These are phyloP conservation scores for Puya raimondii DNA, from an alignment of 176 grass and related monocot genomes.

Conservation along the genomic window DNA sequence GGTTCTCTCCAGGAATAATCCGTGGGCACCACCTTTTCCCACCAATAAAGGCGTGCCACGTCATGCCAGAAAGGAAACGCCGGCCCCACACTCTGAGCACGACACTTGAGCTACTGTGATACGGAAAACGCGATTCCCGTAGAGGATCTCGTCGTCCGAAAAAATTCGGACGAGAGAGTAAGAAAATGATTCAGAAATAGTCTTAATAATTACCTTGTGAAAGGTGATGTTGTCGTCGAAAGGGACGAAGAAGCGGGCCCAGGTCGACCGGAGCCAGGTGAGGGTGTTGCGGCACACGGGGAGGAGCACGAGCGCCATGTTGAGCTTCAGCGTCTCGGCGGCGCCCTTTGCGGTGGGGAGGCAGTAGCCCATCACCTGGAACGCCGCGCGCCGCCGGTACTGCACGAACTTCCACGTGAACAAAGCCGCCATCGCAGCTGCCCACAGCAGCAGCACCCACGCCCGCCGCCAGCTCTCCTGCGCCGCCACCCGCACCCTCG, in stretches of 20 bases:
- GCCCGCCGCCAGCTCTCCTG: conserved; percentile 82
- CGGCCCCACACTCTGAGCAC: too few species aligned
- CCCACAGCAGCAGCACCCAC: conserved; percentile 75
- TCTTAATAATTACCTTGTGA: conserved; percentile 61
- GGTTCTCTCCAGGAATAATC: too few species aligned
- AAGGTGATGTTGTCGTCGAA: conserved; percentile 99
- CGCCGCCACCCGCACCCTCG: conserved; percentile 37
- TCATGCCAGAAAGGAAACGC: too few species aligned
- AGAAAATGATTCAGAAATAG: background rate
- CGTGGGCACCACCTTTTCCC: too few species aligned
- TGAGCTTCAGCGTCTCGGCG: conserved; percentile 94
- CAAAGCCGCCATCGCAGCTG: conserved; percentile 44
- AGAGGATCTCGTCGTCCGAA: background rate
- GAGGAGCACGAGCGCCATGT: conserved; percentile 93
- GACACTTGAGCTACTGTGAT: too few species aligned
- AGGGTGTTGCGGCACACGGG: conserved; percentile 95
- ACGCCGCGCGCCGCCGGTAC: conserved; percentile 50
- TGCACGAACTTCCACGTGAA: conserved; percentile 92
- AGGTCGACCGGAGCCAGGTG: conserved; percentile 94
- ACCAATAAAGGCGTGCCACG: too few species aligned
- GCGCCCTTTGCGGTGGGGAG: conserved; percentile 82
- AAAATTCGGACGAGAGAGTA: background rate
- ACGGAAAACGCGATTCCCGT: too few species aligned
- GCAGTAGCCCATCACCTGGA: conserved; percentile 91
- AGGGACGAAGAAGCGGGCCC: conserved; percentile 82